Percentiles rank a stretch among this genome's conserved stretches.
phyloP scores from a whole-genome alignment of 129 eudicot species.

The Tagetes patula region DNA sequence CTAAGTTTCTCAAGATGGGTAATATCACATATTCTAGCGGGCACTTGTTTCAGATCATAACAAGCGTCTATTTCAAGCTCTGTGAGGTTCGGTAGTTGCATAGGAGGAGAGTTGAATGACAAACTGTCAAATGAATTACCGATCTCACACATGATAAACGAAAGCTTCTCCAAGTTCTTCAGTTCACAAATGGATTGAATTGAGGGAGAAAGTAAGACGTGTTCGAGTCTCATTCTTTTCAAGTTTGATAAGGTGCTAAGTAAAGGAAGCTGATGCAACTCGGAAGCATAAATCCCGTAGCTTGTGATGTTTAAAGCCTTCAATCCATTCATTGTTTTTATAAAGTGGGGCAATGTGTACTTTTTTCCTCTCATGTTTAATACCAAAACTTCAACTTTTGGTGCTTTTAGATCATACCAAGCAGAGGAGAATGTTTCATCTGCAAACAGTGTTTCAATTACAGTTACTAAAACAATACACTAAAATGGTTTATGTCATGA shows the following conservation, averaged over 20 bases:
- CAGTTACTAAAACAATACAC: slow-evolving; percentile 23
- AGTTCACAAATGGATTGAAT: slow-evolving; percentile 24
- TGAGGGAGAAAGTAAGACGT: slow-evolving; percentile 38
- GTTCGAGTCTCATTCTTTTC: slow-evolving; percentile 40
- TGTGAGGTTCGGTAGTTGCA: slow-evolving; percentile 35
- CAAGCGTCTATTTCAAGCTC: slow-evolving; percentile 47
- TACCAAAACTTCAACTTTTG: slow-evolving; percentile 42
- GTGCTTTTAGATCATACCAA: slow-evolving; percentile 51
- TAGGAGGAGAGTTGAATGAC: background rate
- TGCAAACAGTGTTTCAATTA: slow-evolving; percentile 10
- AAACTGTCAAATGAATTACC: slow-evolving; percentile 36
- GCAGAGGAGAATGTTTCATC: slow-evolving; percentile 41
- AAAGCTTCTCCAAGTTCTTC: slow-evolving; percentile 44
- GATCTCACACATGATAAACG: slow-evolving; percentile 48
- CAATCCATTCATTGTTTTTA: slow-evolving; percentile 27
- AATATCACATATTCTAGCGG: slow-evolving; percentile 31
- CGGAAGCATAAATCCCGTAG: slow-evolving; percentile 35
- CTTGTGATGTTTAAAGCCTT: slow-evolving; percentile 47
- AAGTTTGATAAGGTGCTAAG: slow-evolving; percentile 27
- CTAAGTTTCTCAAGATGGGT: slow-evolving; percentile 37
- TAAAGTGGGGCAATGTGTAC: slow-evolving; percentile 41
- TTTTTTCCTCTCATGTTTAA: slow-evolving; percentile 34
- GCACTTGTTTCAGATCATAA: slow-evolving; percentile 41
- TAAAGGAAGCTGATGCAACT: slow-evolving; percentile 19
- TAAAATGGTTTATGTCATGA: slow-evolving; percentile 15